phyloP scores from a whole-genome alignment of 1,284 basidiomycete genomes.

The Ustilago curta region DNA sequence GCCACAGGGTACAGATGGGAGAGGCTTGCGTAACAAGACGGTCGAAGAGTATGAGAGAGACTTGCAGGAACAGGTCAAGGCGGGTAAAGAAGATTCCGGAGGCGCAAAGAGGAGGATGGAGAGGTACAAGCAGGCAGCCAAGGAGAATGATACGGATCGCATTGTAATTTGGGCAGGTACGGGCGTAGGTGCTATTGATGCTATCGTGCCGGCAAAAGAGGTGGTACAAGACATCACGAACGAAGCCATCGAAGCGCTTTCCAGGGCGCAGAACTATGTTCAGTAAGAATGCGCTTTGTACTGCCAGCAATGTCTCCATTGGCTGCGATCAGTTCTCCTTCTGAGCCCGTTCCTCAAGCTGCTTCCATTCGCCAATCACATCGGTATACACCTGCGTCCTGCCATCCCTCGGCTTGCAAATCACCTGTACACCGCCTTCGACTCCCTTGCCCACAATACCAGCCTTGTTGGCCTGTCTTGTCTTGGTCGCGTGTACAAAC shows the following conservation, averaged over 20 bases:
- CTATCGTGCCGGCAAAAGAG: constrained; percentile 49
- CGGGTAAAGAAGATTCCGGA: constrained; percentile 21
- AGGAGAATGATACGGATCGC: constrained; percentile 50
- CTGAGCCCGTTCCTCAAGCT: constrained; percentile 39
- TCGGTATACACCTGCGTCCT: constrained; percentile 37
- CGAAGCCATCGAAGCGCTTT: constrained; percentile 41
- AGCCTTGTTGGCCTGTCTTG: constrained; percentile 13
- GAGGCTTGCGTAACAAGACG: constrained; percentile 59
- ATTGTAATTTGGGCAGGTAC: constrained; percentile 67
- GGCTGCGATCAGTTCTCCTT: neutral
- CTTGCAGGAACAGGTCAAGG: constrained; percentile 22
- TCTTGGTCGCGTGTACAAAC: constrained; percentile 47
- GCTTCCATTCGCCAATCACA: constrained; percentile 42
- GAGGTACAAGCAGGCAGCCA: constrained; percentile 58
- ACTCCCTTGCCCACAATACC: constrained; percentile 12
- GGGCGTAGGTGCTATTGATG: constrained; percentile 59
- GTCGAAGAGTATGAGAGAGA: constrained; percentile 60
- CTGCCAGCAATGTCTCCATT: neutral
- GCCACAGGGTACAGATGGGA: constrained; percentile 64
- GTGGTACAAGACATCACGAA: constrained; percentile 48
- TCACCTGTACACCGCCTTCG: constrained; percentile 44
- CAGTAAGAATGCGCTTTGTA: neutral
- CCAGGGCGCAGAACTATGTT: constrained; percentile 25
- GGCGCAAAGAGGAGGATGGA: constrained; percentile 44
- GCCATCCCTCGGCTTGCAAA: constrained; percentile 20